Evolutionary conservation across 495 filamentous ascomycete species (phyloP).

Genomic region (Aspergillus indologenus): DNA sequence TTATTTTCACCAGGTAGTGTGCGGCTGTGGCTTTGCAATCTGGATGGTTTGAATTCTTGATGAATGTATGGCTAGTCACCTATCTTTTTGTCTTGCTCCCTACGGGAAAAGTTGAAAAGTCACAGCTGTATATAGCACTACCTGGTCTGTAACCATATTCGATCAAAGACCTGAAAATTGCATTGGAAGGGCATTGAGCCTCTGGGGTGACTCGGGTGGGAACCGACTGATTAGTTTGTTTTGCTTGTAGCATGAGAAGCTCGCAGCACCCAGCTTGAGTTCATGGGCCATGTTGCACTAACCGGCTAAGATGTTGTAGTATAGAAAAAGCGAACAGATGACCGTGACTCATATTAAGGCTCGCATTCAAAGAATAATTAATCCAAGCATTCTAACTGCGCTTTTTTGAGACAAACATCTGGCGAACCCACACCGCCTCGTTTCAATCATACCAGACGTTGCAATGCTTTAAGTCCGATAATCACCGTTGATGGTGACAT

Average conservation of each 20-base stretch:
- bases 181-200: slow-evolving; percentile 10
- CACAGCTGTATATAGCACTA: slow-evolving; percentile 27
- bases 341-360: too few relatives aligned
- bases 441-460: background rate
- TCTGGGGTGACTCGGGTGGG: background rate
- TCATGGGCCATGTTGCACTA: too few relatives aligned
- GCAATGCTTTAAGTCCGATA: slow-evolving; percentile 63
- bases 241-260: background rate
- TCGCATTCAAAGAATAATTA: too few relatives aligned
- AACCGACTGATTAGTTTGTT: background rate
- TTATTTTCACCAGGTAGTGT: slow-evolving; percentile 22
- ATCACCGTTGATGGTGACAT: slow-evolving; percentile 90
- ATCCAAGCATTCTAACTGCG: too few relatives aligned
- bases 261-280: too few relatives aligned
- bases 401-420: too few relatives aligned
- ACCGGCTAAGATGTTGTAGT: too few relatives aligned
- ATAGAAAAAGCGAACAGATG: too few relatives aligned
- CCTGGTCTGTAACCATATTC: slow-evolving; percentile 32
- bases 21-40: slow-evolving; percentile 22
- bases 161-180: slow-evolving; percentile 19
- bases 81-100: slow-evolving; percentile 9
- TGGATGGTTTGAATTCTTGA: slow-evolving; percentile 14
- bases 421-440: too few relatives aligned
- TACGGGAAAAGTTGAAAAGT: slow-evolving; percentile 10
- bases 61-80: slow-evolving; percentile 18